Percentiles rank a stretch among this genome's conserved stretches.
Conservation (phyloP, 208 protist genomes). For the Lotmaria passim region DNA sequence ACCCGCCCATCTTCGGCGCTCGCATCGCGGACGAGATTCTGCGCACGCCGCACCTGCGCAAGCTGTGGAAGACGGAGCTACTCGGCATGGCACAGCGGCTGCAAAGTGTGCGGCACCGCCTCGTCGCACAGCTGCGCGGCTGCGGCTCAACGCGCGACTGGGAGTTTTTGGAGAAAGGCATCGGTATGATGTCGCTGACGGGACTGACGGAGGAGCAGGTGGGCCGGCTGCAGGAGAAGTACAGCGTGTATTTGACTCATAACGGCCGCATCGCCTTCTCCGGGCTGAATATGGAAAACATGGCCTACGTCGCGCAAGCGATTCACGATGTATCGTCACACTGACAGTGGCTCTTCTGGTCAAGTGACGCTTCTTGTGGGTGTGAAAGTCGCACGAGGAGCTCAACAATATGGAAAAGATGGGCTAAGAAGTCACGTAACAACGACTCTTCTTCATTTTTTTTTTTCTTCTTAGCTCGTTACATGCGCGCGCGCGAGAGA, state of each 20-base stretch:
- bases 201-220: constrained; percentile 90
- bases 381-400: too few species aligned
- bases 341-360: too few species aligned
- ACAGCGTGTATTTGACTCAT: constrained; percentile 80
- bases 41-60: constrained; percentile 62
- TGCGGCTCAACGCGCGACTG: constrained; percentile 79
- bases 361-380: too few species aligned
- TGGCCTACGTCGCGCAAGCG: constrained; percentile 74
- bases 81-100: constrained; percentile 87
- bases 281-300: constrained; percentile 68
- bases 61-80: constrained; percentile 89
- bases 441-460: neutral
- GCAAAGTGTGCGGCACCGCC: constrained; percentile 52
- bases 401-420: too few species aligned
- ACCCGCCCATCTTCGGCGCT: constrained; percentile 95
- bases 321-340: constrained; percentile 68
- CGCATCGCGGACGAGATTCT: constrained; percentile 92
- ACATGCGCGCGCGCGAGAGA: too few species aligned
- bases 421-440: too few species aligned
- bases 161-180: constrained; percentile 93
- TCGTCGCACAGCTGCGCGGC: constrained; percentile 67
- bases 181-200: constrained; percentile 97
- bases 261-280: constrained; percentile 83
- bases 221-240: constrained; percentile 41
- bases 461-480: too few species aligned